Evolutionary conservation across 495 filamentous ascomycete species (phyloP).

Genomic region (Friedmanniomyces simplex): DNA sequence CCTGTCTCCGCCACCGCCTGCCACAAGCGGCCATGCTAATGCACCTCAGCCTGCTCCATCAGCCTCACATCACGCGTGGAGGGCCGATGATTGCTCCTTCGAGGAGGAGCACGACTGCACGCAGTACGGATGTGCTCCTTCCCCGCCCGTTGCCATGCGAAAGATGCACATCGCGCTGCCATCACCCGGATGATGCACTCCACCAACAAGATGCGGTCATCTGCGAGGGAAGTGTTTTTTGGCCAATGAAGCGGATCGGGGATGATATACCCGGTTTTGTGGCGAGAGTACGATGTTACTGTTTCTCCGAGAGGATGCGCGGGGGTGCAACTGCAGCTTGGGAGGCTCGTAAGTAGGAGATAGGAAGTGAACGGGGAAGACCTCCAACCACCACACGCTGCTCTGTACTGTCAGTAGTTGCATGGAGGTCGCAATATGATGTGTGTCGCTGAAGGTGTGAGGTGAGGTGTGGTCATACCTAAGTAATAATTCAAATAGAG

Average conservation of each 20-base stretch:
- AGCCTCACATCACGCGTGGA: background rate
- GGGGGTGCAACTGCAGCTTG: background rate
- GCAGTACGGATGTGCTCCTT: background rate
- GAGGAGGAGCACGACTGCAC: background rate
- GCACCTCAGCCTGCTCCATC: background rate
- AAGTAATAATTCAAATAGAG: background rate
- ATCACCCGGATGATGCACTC: background rate
- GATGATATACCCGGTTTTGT: background rate
- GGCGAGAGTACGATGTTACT: no score
- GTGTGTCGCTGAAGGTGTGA: no score
- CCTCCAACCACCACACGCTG: no score
- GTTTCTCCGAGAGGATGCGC: background rate
- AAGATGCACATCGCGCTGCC: background rate
- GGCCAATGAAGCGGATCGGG: background rate
- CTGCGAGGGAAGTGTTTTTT: background rate
- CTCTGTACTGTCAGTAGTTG: no score
- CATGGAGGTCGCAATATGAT: no score
- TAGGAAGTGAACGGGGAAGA: no score
- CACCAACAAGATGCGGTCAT: background rate
- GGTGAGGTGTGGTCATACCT: background rate
- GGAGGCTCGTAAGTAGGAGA: no score
- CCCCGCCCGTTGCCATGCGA: background rate
- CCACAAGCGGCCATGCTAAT: conserved; percentile 1
- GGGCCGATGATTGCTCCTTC: background rate
- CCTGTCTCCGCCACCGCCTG: background rate